These are phyloP conservation scores for Colletotrichum viniferum DNA, from an alignment of 2,329 filamentous ascomycete genomes.

Conservation along the genomic window DNA sequence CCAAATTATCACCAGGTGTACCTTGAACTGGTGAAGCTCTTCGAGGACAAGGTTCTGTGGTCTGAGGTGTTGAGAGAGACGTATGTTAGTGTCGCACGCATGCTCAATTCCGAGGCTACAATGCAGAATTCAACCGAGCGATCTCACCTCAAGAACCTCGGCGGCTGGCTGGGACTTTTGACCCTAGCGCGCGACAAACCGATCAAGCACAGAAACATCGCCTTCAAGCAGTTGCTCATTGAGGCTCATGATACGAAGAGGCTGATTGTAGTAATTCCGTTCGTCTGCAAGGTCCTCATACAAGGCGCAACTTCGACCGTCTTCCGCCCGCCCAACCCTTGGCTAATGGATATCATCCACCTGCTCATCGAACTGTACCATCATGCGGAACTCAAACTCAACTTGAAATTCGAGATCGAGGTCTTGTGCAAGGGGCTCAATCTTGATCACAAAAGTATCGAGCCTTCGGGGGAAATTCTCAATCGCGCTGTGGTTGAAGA, in stretches of 20 bases:
- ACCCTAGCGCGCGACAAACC: constrained; percentile 94
- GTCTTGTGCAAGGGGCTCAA: constrained; percentile 92
- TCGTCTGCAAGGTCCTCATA: constrained; percentile 93
- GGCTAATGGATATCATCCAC: constrained; percentile 95
- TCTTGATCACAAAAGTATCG: constrained; percentile 90
- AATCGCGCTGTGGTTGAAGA: constrained; percentile 73
- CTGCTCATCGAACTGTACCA: constrained; percentile 93
- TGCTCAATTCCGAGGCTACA: constrained; percentile 89
- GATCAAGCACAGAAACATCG: constrained; percentile 95
- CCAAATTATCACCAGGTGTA: constrained; percentile 96
- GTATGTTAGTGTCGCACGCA: constrained; percentile 81
- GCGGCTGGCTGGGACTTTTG: constrained; percentile 89
- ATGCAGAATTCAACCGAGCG: constrained; percentile 85
- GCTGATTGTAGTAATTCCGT: constrained; percentile 90
- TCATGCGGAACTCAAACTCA: constrained; percentile 90
- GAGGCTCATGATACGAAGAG: constrained; percentile 94
- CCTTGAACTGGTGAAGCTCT: constrained; percentile 83
- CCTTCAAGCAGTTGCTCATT: constrained; percentile 92
- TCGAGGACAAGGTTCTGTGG: constrained; percentile 81
- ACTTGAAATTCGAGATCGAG: constrained; percentile 98
- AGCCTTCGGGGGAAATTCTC: constrained; percentile 85
- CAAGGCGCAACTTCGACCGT: constrained; percentile 86
- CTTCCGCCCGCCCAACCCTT: constrained; percentile 94
- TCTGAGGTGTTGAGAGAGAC: constrained; percentile 91
- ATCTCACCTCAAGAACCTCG: constrained; percentile 89